Evolutionary conservation across 1,139 yeast species (phyloP).

Genomic region (Lodderomyces beijingensis): DNA sequence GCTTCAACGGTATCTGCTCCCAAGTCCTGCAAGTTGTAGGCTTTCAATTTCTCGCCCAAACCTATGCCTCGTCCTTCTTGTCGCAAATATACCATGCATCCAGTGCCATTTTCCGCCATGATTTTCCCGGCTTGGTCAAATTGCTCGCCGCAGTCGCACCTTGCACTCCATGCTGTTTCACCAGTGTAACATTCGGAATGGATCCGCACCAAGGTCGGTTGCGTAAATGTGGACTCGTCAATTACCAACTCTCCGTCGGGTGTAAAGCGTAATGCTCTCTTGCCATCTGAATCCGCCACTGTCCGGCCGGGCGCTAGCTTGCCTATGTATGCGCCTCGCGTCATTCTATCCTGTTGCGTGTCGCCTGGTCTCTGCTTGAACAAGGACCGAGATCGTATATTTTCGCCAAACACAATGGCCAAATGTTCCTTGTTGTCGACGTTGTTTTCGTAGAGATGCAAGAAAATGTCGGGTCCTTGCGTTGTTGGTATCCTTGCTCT

Average conservation of each 20-base stretch:
- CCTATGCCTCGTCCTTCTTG: slow-evolving; percentile 99
- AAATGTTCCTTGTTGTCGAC: slow-evolving; percentile 90
- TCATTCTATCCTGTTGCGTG: slow-evolving; percentile 90
- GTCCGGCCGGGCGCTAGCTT: slow-evolving; percentile 80
- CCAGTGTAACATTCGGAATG: slow-evolving; percentile 99
- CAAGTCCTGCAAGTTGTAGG: slow-evolving; percentile 92
- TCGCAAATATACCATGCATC: slow-evolving; percentile 91
- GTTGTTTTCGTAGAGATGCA: slow-evolving; percentile 84
- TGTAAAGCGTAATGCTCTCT: slow-evolving; percentile 32
- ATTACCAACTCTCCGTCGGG: slow-evolving; percentile 46
- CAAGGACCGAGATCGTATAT: slow-evolving; percentile 72
- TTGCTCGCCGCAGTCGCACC: slow-evolving; percentile 99
- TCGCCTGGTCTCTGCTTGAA: slow-evolving; percentile 63
- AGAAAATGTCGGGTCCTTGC: slow-evolving; percentile 84
- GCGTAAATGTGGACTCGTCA: slow-evolving; percentile 36
- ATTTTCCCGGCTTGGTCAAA: slow-evolving; percentile 95
- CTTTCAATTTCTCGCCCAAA: slow-evolving; percentile 91
- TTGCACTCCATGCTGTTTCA: slow-evolving; percentile 97
- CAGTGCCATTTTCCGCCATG: slow-evolving; percentile 84
- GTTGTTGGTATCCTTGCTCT: slow-evolving; percentile 95
- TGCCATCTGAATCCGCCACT: slow-evolving; percentile 46
- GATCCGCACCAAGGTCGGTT: slow-evolving; percentile 60
- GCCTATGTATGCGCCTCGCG: slow-evolving; percentile 94
- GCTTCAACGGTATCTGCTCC: slow-evolving; percentile 99
- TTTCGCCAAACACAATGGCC: slow-evolving; percentile 95